Evolutionary conservation across 306 rosid genomes (phyloP).

Genomic region (Canavalia gladiata): DNA sequence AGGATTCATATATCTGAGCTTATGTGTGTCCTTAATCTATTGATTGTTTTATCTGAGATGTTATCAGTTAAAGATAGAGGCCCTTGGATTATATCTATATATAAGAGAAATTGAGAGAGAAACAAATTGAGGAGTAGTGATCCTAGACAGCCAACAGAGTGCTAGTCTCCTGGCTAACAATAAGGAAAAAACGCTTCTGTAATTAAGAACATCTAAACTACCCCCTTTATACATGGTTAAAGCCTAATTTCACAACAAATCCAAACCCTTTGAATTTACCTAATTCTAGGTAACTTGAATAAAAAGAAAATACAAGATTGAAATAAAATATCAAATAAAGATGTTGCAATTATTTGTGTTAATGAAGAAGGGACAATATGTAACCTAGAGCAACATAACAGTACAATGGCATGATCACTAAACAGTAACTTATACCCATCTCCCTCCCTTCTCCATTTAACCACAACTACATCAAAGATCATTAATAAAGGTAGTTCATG

Average conservation of each 20-base stretch:
- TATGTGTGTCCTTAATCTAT: background rate
- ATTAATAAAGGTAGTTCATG: conserved; percentile 11
- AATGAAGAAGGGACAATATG: background rate
- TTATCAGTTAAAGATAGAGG: background rate
- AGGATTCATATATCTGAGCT: conserved; percentile 34
- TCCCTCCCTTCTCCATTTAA: background rate
- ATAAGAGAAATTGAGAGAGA: conserved; percentile 13
- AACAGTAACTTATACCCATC: background rate
- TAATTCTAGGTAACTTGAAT: conserved; percentile 9
- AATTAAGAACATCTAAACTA: conserved; percentile 3
- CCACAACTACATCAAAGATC: background rate
- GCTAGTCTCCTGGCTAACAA: background rate
- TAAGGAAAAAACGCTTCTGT: background rate
- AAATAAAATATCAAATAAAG: conserved; percentile 2
- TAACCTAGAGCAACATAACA: background rate
- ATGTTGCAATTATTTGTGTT: background rate
- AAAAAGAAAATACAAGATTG: background rate
- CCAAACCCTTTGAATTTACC: background rate
- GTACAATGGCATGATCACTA: background rate
- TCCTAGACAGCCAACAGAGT: conserved; percentile 16
- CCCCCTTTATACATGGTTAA: background rate
- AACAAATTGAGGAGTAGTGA: conserved; percentile 1
- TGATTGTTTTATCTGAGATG: conserved; percentile 4
- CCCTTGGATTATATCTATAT: background rate
- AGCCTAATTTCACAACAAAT: conserved; percentile 14